Percentiles rank a stretch among this genome's conserved stretches.
Evolutionary conservation across 2,329 filamentous ascomycete species (phyloP).

Genomic region (Cordyceps tenuipes): DNA sequence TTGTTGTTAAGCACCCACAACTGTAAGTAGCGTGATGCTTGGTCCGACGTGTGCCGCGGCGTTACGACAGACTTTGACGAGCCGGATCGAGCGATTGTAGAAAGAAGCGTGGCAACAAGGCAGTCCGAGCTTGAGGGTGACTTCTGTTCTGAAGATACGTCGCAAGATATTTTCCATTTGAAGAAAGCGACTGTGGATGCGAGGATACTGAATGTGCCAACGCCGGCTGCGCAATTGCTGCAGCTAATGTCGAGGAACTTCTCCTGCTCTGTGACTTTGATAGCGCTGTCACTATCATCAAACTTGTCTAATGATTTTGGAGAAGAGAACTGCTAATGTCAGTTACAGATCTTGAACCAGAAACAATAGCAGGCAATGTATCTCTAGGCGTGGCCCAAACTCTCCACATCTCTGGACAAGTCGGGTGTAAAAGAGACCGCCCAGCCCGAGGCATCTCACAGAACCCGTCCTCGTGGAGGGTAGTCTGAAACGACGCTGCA

Average conservation of each 20-base stretch:
- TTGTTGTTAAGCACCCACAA: slow-evolving; percentile 51
- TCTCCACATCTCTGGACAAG: slow-evolving; percentile 40
- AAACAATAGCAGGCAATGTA: slow-evolving; percentile 27
- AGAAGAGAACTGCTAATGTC: slow-evolving; percentile 31
- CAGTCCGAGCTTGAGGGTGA: slow-evolving; percentile 40
- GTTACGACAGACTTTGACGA: slow-evolving; percentile 48
- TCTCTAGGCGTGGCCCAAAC: slow-evolving; percentile 42
- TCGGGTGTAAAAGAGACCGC: slow-evolving; percentile 35
- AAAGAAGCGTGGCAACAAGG: slow-evolving; percentile 43
- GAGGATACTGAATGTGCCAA: slow-evolving; percentile 41
- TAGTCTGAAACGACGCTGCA: slow-evolving; percentile 20
- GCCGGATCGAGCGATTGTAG: slow-evolving; percentile 47
- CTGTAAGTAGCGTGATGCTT: slow-evolving; percentile 28
- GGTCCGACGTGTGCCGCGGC: slow-evolving; percentile 20
- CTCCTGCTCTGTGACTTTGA: slow-evolving; percentile 17
- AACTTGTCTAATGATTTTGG: slow-evolving; percentile 19
- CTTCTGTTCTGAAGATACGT: slow-evolving; percentile 18
- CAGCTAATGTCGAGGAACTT: slow-evolving; percentile 37
- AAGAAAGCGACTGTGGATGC: slow-evolving; percentile 41
- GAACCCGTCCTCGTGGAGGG: slow-evolving; percentile 38
- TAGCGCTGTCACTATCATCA: slow-evolving; percentile 22
- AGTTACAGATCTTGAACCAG: slow-evolving; percentile 12
- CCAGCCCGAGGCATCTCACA: slow-evolving; percentile 19
- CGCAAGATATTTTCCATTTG: slow-evolving; percentile 48
- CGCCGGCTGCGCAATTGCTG: slow-evolving; percentile 33